A percentile compares a stretch with the other conserved stretches of the same genome.
Conservation (phyloP, 176 grass and related monocot genomes). For the Oryza longistaminata region DNA sequence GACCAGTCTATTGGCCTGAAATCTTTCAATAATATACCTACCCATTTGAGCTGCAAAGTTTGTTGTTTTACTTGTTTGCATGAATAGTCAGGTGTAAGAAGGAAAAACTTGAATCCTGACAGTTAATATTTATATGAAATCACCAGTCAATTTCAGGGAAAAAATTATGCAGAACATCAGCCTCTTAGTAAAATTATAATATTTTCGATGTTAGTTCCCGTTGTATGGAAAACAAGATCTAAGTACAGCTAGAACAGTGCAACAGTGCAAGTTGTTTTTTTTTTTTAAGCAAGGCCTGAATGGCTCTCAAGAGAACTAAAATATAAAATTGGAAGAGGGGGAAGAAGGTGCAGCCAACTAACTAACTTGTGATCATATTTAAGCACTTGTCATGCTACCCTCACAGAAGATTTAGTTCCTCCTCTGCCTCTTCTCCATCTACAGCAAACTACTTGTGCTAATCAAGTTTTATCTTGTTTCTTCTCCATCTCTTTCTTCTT, state of each 20-base stretch:
- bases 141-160: background rate
- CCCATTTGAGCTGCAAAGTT: background rate
- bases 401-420: slow-evolving; percentile 47
- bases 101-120: background rate
- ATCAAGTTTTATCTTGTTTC: slow-evolving; percentile 11
- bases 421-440: slow-evolving; percentile 10
- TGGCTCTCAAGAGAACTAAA: slow-evolving; percentile 4
- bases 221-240: slow-evolving; percentile 17
- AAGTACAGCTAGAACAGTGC: slow-evolving; percentile 49
- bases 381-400: slow-evolving; percentile 36
- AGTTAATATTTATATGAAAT: slow-evolving; percentile 12
- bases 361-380: slow-evolving; percentile 55
- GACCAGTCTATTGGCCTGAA: background rate
- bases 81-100: background rate
- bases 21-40: background rate
- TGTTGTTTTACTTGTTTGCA: background rate
- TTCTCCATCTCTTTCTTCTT: background rate
- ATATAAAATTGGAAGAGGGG: background rate
- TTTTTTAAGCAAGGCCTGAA: slow-evolving; percentile 18
- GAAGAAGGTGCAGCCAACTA: slow-evolving; percentile 50
- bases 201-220: background rate
- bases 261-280: slow-evolving; percentile 8
- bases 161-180: background rate
- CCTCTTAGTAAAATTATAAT: slow-evolving; percentile 17
- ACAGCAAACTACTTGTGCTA: slow-evolving; percentile 25